Percentiles rank a stretch among this genome's conserved stretches.
These are phyloP conservation scores for Plasmodium gallinaceum DNA, from an alignment of 169 alveolate genomes.

Conservation along the genomic window DNA sequence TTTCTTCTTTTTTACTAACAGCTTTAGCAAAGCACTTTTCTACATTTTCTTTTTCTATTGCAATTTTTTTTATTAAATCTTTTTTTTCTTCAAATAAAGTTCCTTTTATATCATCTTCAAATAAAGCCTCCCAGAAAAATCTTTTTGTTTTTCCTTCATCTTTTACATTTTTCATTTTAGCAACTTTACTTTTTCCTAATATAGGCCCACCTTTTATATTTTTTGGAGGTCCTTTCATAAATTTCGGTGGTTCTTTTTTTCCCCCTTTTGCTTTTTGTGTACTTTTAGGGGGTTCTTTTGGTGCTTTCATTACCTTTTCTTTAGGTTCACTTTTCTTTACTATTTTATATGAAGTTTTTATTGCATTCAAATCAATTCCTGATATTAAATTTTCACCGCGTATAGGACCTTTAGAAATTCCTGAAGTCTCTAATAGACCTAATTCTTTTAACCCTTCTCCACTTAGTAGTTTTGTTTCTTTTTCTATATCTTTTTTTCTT, in stretches of 20 bases:
- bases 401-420: constrained; percentile 10
- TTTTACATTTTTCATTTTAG: constrained; percentile 69
- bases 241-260: constrained; percentile 78
- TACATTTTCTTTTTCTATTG: constrained; percentile 85
- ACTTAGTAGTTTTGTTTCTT: constrained; percentile 79
- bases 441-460: constrained; percentile 85
- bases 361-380: constrained; percentile 80
- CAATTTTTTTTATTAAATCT: constrained; percentile 84
- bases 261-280: constrained; percentile 79
- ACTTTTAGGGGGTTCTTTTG: constrained; percentile 75
- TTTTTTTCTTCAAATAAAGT: constrained; percentile 89
- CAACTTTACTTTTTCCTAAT: constrained; percentile 74
- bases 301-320: constrained; percentile 28
- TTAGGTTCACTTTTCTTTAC: constrained; percentile 78
- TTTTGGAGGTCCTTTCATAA: constrained; percentile 87
- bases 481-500: constrained; percentile 57
- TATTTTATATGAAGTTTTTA: constrained; percentile 79
- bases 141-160: constrained; percentile 90
- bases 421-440: constrained; percentile 73
- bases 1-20: constrained; percentile 49
- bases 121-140: constrained; percentile 93
- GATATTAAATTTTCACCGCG: constrained; percentile 45
- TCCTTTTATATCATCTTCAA: constrained; percentile 90
- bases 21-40: constrained; percentile 87
- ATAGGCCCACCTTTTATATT: constrained; percentile 77